phyloP scores from a whole-genome alignment of 306 rosid species.

The Morella rubra region DNA sequence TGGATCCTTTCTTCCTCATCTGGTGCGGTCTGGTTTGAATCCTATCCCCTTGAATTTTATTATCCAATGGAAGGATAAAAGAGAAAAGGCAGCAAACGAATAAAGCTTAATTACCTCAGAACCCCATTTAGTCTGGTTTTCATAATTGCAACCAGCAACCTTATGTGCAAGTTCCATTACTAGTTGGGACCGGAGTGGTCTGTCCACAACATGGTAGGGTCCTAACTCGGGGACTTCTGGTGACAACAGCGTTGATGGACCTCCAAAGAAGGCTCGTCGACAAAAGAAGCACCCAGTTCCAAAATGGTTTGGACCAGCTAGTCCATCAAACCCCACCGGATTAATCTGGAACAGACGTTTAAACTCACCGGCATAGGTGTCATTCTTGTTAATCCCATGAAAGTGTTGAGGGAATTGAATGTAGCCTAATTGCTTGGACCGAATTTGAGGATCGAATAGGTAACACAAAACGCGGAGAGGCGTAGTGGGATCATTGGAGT shows the following conservation, averaged over 20 bases:
- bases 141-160: slow-evolving; percentile 39
- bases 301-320: slow-evolving; percentile 26
- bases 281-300: slow-evolving; percentile 46
- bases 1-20: no score
- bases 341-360: slow-evolving; percentile 23
- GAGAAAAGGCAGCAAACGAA: no score
- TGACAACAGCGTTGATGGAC: slow-evolving; percentile 21
- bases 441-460: slow-evolving; percentile 21
- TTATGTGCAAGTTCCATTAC: slow-evolving; percentile 25
- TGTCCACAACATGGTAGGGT: slow-evolving; percentile 26
- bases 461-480: slow-evolving; percentile 35
- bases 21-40: no score
- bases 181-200: slow-evolving; percentile 19
- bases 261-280: slow-evolving; percentile 40
- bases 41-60: no score
- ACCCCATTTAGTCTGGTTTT: slow-evolving; percentile 43
- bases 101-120: slow-evolving; percentile 31
- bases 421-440: slow-evolving; percentile 8
- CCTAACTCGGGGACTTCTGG: slow-evolving; percentile 25
- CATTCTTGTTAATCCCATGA: slow-evolving; percentile 33
- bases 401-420: slow-evolving; percentile 47
- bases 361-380: slow-evolving; percentile 31
- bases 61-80: no score
- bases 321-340: slow-evolving; percentile 37
- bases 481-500: slow-evolving; percentile 43